phyloP scores from a whole-genome alignment of 768 basidiomycete genomes.

The Leucocoprinus leucothites region DNA sequence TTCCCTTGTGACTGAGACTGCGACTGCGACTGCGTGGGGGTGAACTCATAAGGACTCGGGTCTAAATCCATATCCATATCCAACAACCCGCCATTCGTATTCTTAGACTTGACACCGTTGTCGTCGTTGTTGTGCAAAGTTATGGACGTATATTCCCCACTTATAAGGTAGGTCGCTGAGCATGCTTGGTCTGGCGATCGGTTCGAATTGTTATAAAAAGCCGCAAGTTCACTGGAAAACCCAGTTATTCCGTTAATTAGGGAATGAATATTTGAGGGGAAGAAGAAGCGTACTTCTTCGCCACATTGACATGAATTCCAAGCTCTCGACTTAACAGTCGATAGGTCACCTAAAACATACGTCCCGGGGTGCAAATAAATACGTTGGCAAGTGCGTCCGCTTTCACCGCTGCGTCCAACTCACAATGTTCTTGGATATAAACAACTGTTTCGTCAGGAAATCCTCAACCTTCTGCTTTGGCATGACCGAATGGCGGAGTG shows the following conservation, averaged over 20 bases:
- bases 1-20: neutral
- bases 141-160: slow-evolving; percentile 42
- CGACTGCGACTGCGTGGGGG: slow-evolving; percentile 7
- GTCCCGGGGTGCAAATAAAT: neutral
- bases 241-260: neutral
- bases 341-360: slow-evolving; percentile 67
- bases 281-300: slow-evolving; percentile 63
- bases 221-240: slow-evolving; percentile 55
- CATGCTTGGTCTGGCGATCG: slow-evolving; percentile 37
- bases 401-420: neutral
- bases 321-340: slow-evolving; percentile 71
- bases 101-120: neutral
- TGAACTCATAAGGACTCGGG: slow-evolving; percentile 19
- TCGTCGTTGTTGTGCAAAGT: neutral
- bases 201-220: slow-evolving; percentile 45
- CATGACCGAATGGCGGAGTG: slow-evolving; percentile 26
- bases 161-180: slow-evolving; percentile 71
- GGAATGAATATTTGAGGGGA: neutral
- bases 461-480: slow-evolving; percentile 39
- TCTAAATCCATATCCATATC: slow-evolving; percentile 31
- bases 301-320: slow-evolving; percentile 69
- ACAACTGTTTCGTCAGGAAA: slow-evolving; percentile 48
- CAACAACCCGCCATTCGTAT: slow-evolving; percentile 23
- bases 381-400: neutral
- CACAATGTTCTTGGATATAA: slow-evolving; percentile 49